These are phyloP conservation scores for Nicotiana sylvestris DNA, from an alignment of 257 asterid species.

Conservation along the genomic window DNA sequence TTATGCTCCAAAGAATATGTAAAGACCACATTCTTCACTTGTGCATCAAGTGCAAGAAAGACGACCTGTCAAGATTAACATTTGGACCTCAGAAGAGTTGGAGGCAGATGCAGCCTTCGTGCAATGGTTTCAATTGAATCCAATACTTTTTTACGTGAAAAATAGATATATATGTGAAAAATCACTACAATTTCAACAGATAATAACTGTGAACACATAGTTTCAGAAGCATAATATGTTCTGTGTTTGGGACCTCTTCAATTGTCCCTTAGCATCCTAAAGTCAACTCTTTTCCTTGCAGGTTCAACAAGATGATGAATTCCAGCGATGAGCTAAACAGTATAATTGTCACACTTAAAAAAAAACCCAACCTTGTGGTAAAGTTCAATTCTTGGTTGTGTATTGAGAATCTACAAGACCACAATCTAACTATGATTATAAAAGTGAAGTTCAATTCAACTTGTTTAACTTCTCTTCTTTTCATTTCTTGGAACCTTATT, in stretches of 20 bases:
- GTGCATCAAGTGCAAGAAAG: conserved; percentile 68
- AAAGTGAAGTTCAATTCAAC: background rate
- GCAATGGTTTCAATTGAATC: background rate
- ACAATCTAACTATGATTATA: background rate
- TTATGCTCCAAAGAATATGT: conserved; percentile 66
- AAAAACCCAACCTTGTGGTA: background rate
- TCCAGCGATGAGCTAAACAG: background rate
- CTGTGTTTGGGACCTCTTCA: background rate
- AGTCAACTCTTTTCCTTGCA: conserved; percentile 6
- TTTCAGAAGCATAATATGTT: background rate
- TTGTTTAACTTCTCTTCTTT: background rate
- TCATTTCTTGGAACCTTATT: background rate
- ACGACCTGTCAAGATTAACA: conserved; percentile 56
- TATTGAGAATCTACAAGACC: background rate
- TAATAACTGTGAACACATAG: background rate
- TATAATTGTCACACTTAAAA: background rate
- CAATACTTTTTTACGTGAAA: background rate
- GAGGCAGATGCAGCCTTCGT: background rate
- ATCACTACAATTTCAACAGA: background rate
- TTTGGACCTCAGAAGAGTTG: conserved; percentile 20
- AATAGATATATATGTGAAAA: background rate
- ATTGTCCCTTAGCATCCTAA: background rate
- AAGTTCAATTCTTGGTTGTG: background rate
- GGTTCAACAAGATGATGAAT: background rate
- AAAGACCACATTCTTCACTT: conserved; percentile 59